These are phyloP conservation scores for Fusarium metavorans DNA, from an alignment of 2,329 filamentous ascomycete species.

Conservation along the genomic window DNA sequence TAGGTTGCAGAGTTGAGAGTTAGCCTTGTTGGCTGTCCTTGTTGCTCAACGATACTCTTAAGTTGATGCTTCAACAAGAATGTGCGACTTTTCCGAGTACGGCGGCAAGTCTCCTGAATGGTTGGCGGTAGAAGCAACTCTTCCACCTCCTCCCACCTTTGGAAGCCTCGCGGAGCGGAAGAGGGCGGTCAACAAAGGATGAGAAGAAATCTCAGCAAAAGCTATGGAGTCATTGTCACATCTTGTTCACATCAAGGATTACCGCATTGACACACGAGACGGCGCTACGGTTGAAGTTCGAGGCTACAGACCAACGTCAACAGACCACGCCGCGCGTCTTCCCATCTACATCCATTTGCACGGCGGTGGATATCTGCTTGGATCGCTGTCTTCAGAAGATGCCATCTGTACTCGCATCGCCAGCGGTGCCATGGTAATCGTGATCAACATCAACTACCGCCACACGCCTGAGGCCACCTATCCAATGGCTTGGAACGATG, in stretches of 20 bases:
- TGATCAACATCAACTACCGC: slow-evolving; percentile 69
- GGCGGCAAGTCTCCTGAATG: slow-evolving; percentile 58
- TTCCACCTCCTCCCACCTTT: slow-evolving; percentile 7
- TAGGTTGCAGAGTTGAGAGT: background rate
- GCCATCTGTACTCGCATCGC: slow-evolving; percentile 63
- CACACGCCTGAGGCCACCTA: slow-evolving; percentile 66
- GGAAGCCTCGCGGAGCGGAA: slow-evolving; percentile 23
- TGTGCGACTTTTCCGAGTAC: slow-evolving; percentile 51
- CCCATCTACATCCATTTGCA: slow-evolving; percentile 66
- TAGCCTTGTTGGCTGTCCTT: background rate
- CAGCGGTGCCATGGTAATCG: slow-evolving; percentile 53
- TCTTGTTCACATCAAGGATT: slow-evolving; percentile 51
- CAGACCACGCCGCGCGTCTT: slow-evolving; percentile 49
- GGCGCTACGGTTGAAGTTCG: slow-evolving; percentile 21
- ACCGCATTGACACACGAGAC: slow-evolving; percentile 31
- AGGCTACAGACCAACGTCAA: slow-evolving; percentile 18
- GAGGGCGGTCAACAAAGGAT: slow-evolving; percentile 4
- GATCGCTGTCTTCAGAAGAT: slow-evolving; percentile 65
- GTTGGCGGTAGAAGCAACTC: slow-evolving; percentile 50
- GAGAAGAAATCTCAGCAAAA: slow-evolving; percentile 20
- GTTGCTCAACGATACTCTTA: background rate
- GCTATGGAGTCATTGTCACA: slow-evolving; percentile 19
- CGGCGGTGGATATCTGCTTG: slow-evolving; percentile 68
- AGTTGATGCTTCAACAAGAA: slow-evolving; percentile 2
- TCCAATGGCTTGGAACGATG: slow-evolving; percentile 65